A percentile compares a stretch with the other conserved stretches of the same genome.
phyloP scores from a whole-genome alignment of 345 rosid genomes.

The Odontarrhena argentea region DNA sequence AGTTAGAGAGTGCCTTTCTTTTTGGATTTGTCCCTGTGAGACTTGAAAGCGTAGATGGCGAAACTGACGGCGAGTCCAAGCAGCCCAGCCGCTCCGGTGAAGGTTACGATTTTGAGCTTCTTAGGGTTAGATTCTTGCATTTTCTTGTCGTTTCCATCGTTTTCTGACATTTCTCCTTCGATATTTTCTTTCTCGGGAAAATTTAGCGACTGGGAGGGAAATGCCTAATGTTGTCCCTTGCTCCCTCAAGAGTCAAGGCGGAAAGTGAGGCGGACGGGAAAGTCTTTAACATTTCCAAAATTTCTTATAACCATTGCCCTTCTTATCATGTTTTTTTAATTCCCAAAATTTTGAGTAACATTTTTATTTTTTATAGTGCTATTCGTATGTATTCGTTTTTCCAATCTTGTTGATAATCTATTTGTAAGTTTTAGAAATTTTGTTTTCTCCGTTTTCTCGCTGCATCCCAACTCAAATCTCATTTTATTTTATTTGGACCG shows the following conservation, averaged over 20 bases:
- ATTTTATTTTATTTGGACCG: too few species aligned
- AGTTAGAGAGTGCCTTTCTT: slow-evolving; percentile 52
- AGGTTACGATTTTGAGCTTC: slow-evolving; percentile 51
- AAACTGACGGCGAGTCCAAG: slow-evolving; percentile 63
- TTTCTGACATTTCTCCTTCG: slow-evolving; percentile 44
- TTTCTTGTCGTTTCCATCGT: slow-evolving; percentile 45
- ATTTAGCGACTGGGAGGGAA: slow-evolving; percentile 22
- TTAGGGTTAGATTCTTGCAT: slow-evolving; percentile 46
- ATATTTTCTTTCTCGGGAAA: slow-evolving; percentile 7
- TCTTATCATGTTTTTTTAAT: too few species aligned
- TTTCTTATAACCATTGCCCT: too few species aligned
- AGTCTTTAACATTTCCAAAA: neutral
- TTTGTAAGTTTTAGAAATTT: too few species aligned
- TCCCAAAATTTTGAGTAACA: too few species aligned
- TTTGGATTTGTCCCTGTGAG: slow-evolving; percentile 51
- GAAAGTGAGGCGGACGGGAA: slow-evolving; percentile 13
- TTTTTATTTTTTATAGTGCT: too few species aligned
- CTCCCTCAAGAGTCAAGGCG: slow-evolving; percentile 9
- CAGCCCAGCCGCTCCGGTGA: slow-evolving; percentile 80
- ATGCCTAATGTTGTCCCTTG: neutral
- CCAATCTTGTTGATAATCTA: too few species aligned
- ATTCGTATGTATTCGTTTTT: too few species aligned
- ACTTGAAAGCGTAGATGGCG: slow-evolving; percentile 66
- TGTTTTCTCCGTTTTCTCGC: too few species aligned
- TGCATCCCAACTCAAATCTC: too few species aligned